Percentiles rank a stretch among this genome's conserved stretches.
Evolutionary conservation across 2,329 filamentous ascomycete species (phyloP).

Genomic region (Hypomyces rosellus): DNA sequence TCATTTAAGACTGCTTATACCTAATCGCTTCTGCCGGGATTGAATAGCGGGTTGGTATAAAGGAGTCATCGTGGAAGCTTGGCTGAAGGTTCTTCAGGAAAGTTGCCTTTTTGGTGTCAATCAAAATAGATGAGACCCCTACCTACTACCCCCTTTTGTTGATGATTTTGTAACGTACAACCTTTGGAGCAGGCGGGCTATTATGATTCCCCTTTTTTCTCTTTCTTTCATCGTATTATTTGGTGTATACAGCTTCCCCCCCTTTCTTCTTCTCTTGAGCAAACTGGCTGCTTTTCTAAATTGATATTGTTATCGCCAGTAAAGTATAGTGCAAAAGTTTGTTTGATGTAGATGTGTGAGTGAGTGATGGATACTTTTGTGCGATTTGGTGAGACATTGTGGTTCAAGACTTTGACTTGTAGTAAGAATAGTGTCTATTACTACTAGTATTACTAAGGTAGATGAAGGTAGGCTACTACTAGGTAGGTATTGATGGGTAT

Average conservation of each 20-base stretch:
- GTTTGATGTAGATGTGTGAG: not conserved
- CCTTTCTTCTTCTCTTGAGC: no score
- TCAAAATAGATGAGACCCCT: conserved; percentile 23
- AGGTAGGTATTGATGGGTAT: no score
- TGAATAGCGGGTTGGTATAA: not conserved
- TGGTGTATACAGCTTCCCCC: not conserved
- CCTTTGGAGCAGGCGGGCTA: no score
- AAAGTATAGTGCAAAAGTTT: not conserved
- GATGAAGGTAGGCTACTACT: no score
- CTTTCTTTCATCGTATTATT: conserved; percentile 14
- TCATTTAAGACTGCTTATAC: not conserved
- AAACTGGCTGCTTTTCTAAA: conserved; percentile 9
- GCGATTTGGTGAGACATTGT: no score
- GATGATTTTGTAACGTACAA: not conserved
- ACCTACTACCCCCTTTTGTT: not conserved
- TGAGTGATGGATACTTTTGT: no score
- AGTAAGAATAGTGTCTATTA: no score
- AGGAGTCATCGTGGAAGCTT: not conserved
- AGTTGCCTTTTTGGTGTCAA: conserved; percentile 21
- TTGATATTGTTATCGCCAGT: conserved; percentile 22
- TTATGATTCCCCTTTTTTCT: not conserved
- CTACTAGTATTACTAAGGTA: no score
- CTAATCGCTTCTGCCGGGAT: not conserved
- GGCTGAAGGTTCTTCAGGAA: conserved; percentile 14
- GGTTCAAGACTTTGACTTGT: no score